phyloP scores from a whole-genome alignment of 1,284 basidiomycete genomes.

The Tetrapyrgos nigripes region DNA sequence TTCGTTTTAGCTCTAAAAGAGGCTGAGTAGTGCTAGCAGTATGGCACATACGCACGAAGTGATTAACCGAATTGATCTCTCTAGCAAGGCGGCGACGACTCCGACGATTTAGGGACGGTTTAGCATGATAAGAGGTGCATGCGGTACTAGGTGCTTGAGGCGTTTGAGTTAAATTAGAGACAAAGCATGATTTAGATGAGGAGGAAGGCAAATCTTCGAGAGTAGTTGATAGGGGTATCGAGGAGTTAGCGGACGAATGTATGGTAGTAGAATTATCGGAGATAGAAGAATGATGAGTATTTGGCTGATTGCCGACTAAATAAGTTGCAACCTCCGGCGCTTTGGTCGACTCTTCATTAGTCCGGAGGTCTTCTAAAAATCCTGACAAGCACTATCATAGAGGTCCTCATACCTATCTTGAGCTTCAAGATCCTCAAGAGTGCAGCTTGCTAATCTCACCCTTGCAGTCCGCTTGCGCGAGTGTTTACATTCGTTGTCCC shows the following conservation, averaged over 20 bases:
- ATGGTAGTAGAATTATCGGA: too few relatives aligned
- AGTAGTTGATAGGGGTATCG: too few relatives aligned
- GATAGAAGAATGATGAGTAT: too few relatives aligned
- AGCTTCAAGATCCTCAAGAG: constrained; percentile 17
- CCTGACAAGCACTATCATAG: constrained; percentile 8
- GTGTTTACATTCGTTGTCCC: constrained; percentile 38
- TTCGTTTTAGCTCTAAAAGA: constrained; percentile 9
- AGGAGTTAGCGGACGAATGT: too few relatives aligned
- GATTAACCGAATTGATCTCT: background rate
- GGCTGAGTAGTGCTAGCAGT: background rate
- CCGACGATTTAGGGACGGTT: constrained; percentile 1
- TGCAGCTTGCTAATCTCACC: background rate
- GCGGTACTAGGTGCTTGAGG: background rate
- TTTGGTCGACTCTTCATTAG: too few relatives aligned
- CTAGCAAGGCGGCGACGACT: background rate
- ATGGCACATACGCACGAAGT: too few relatives aligned
- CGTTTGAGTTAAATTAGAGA: background rate
- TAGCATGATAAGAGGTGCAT: background rate
- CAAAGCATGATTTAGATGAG: too few relatives aligned
- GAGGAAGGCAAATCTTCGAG: too few relatives aligned
- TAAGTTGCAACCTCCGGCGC: too few relatives aligned
- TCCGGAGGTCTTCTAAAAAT: constrained; percentile 5
- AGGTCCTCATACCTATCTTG: constrained; percentile 23
- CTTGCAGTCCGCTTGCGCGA: constrained; percentile 4
- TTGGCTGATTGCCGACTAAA: too few relatives aligned